Evolutionary conservation across 1,284 basidiomycete species (phyloP).

Genomic region (Xerocomus nothofagi): DNA sequence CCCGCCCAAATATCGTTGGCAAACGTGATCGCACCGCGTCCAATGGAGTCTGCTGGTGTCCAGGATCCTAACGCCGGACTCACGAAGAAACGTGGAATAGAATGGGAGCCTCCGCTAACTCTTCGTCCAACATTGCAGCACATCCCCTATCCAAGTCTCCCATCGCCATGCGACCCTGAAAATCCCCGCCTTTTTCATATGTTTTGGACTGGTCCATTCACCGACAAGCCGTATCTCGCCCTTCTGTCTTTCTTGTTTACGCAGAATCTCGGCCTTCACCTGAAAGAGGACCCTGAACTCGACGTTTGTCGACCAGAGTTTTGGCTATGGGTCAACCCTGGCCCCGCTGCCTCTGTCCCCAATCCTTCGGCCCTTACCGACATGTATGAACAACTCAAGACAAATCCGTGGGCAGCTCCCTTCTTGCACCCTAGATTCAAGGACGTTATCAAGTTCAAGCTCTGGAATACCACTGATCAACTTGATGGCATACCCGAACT

Average conservation of each 20-base stretch:
- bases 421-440: constrained; percentile 81
- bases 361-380: constrained; percentile 70
- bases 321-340: constrained; percentile 89
- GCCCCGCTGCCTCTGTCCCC: constrained; percentile 67
- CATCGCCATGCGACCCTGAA: constrained; percentile 57
- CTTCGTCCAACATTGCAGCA: constrained; percentile 41
- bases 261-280: constrained; percentile 69
- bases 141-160: constrained; percentile 39
- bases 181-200: constrained; percentile 75
- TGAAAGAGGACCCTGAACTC: constrained; percentile 38
- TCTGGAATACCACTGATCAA: constrained; percentile 91
- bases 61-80: constrained; percentile 43
- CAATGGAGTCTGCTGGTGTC: constrained; percentile 27
- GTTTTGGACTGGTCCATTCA: constrained; percentile 81
- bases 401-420: constrained; percentile 83
- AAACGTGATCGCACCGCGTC: constrained; percentile 32
- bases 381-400: constrained; percentile 66
- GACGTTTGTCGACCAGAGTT: constrained; percentile 68
- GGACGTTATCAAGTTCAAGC: constrained; percentile 79
- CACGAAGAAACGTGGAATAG: constrained; percentile 43
- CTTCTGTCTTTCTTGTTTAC: constrained; percentile 75
- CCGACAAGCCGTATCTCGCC: constrained; percentile 77
- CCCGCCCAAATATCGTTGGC: constrained; percentile 28
- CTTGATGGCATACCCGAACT: constrained; percentile 80
- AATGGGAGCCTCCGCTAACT: constrained; percentile 43